These are phyloP conservation scores for Inga laurina DNA, from an alignment of 306 rosid species.

Conservation along the genomic window DNA sequence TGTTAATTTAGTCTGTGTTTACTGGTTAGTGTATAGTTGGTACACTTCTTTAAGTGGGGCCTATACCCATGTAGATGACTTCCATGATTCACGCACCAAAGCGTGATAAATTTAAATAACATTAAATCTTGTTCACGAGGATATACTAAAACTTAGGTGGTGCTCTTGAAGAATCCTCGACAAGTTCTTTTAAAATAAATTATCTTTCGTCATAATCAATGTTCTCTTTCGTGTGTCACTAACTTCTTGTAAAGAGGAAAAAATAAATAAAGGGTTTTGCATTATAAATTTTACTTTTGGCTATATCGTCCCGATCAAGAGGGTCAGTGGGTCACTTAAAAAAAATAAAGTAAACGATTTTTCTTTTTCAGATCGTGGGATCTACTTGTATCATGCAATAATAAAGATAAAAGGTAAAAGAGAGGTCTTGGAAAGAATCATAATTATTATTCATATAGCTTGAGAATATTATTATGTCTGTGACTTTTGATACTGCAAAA, in stretches of 20 bases:
- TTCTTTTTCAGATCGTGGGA: not conserved
- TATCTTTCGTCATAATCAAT: not conserved
- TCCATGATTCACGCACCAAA: conserved; percentile 29
- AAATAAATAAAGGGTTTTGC: not conserved
- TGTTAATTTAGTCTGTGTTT: conserved; percentile 13
- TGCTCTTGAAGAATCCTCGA: not conserved
- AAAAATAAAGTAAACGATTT: not conserved
- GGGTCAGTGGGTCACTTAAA: not conserved
- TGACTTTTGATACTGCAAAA: not conserved
- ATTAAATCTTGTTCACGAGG: conserved; percentile 12
- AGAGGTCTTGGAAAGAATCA: not conserved
- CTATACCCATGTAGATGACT: not conserved
- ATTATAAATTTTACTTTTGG: not conserved
- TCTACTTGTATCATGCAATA: not conserved
- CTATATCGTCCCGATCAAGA: not conserved
- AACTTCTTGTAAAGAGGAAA: not conserved
- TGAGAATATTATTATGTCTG: not conserved
- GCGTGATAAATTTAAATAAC: not conserved
- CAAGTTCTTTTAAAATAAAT: not conserved
- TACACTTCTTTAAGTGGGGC: conserved; percentile 9
- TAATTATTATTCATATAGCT: not conserved
- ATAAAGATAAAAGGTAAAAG: not conserved
- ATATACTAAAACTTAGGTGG: not conserved
- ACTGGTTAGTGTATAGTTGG: not conserved
- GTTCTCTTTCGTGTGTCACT: conserved; percentile 3